Conservation (phyloP, 306 rosid species). For the Casuarina glauca region DNA sequence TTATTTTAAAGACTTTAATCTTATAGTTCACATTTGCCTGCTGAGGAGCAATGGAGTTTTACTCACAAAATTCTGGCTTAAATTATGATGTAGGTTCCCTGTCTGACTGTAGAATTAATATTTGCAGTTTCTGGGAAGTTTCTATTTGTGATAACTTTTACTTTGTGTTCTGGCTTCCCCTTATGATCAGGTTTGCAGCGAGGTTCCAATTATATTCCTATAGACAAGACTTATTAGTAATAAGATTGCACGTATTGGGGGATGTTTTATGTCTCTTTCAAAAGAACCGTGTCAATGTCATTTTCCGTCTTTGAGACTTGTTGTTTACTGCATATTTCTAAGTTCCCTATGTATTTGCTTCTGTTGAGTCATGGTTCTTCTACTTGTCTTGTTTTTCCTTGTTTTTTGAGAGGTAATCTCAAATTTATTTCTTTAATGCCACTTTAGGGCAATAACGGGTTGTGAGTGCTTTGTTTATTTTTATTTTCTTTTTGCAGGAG, state of each 20-base stretch:
- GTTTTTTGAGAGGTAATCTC: constrained; percentile 3
- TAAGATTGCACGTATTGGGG: background rate
- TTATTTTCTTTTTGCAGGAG: constrained; percentile 35
- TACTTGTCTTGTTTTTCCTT: background rate
- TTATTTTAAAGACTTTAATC: background rate
- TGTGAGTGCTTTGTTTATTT: background rate
- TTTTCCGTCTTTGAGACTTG: background rate
- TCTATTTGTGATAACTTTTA: background rate
- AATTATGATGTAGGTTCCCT: background rate
- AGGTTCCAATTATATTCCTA: background rate
- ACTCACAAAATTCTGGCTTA: background rate
- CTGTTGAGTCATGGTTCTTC: background rate
- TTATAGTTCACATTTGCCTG: background rate
- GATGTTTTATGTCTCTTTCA: background rate
- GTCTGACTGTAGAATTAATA: background rate
- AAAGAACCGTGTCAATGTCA: background rate
- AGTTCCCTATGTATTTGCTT: background rate
- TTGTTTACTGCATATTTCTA: background rate
- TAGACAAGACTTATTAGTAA: background rate
- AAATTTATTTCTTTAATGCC: background rate
- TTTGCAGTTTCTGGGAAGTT: background rate
- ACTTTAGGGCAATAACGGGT: background rate
- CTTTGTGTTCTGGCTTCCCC: background rate
- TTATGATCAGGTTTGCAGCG: background rate
- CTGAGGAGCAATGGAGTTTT: background rate